Base-by-base conservation (phyloP, 2,329 filamentous ascomycete genomes). In the Thyridium curvatum region DNA sequence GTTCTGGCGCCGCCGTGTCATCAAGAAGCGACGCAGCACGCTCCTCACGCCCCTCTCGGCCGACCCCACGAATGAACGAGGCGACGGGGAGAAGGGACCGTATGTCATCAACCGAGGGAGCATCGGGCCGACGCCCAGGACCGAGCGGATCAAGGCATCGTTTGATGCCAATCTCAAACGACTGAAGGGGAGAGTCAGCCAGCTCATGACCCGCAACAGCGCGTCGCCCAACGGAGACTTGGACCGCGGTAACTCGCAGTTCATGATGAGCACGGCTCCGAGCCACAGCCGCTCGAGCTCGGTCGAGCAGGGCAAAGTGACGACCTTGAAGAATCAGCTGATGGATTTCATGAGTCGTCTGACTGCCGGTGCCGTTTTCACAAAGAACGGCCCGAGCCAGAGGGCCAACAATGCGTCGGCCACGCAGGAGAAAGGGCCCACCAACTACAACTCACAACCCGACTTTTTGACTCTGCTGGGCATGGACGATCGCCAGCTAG, bases 231-330 rank as follows among this genome's bases (percentile, higher is more conserved):
- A 59, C 34, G 21, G 34, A 17, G 65, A 75, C 41, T 60, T 75
- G 45, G 66, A 77, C 52, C 61, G 70, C 35, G 69, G 71, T 7
- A 72, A 70, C 46, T 74, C 74, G 8, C 74, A 77, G 46, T 74
- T 72, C 44, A 58, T 65, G 42, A 58, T 65, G 59, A 64, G 17
- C 40, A 53, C 2, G 41, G 47, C 37, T 43, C 44, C 12, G 10
- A 52, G 52, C 18, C 65, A 67, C 44, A 68, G 62, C 42, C 61
- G 63, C 26, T 35, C 39, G 17, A 62, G 55, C 33, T 61, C 58
- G 34, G 21, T 26, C 10, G 21, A 6, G 6, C 21, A 26, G 10
- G 21, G 21, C 21, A 26, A 26, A 26, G 21, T 26, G 21, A 10
- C 21, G 21, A 26, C 31, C 30, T 18, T 32, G 10, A 37, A 10